These are phyloP conservation scores for Kwoniella shandongensis DNA, from an alignment of 768 basidiomycete genomes.

Conservation along the genomic window DNA sequence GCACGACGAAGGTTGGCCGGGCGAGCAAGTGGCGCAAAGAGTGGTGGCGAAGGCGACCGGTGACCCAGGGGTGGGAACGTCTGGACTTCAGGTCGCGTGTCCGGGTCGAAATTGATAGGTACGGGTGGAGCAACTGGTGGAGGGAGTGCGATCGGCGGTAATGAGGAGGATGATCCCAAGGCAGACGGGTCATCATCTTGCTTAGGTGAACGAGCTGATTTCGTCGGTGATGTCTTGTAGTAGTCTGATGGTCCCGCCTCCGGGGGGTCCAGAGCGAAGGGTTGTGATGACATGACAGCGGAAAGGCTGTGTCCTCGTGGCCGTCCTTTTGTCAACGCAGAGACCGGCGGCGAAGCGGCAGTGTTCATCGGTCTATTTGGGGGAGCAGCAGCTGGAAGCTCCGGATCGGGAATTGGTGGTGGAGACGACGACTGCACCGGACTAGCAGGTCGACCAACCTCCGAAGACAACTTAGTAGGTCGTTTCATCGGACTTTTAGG, in stretches of 20 bases:
- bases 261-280: not conserved
- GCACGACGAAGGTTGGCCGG: constrained; percentile 34
- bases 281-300: not conserved
- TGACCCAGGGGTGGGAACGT: constrained; percentile 1
- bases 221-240: not conserved
- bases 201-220: not conserved
- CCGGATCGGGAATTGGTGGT: not conserved
- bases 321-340: constrained; percentile 11
- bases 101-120: not conserved
- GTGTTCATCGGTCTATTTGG: constrained; percentile 12
- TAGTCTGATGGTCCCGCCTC: not conserved
- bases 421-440: not conserved
- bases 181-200: constrained; percentile 1
- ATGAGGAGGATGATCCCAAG: constrained; percentile 10
- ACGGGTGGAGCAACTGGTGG: constrained; percentile 12
- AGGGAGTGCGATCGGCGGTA: constrained; percentile 26
- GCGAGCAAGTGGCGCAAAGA: constrained; percentile 34
- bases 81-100: not conserved
- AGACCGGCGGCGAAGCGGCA: constrained; percentile 20
- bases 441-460: constrained; percentile 1
- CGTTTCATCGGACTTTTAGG: constrained; percentile 10
- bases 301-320: constrained; percentile 30
- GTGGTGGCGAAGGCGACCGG: constrained; percentile 19
- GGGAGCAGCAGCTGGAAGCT: constrained; percentile 6
- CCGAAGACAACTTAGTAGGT: not conserved